Evolutionary conservation across 1,284 basidiomycete species (phyloP), one percentile per base, ranked within the genome.

Genomic region (Ustilago crameri): DNA sequence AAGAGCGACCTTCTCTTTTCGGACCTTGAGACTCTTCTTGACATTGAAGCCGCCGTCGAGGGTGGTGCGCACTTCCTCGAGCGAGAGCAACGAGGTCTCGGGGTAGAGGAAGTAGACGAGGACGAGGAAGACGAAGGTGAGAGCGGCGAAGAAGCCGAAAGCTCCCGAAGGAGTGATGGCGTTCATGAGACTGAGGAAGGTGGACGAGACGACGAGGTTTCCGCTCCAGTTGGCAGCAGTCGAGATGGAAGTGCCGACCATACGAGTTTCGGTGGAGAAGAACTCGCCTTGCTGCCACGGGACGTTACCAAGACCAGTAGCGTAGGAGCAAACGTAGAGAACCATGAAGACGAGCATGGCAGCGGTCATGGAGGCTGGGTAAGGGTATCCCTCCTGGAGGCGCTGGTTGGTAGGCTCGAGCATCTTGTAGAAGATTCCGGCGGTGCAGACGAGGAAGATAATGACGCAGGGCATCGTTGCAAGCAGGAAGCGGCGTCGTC

Each of bases 281-380:
- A 93, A 87, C 81, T 93, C 91, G 63, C 91, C 91, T 81, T 93
- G 91, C 78, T 92, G 91, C 91, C 91, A 93, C 0, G 92, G 91
- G 0, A 93, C 90, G 78, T 92, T 93, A 9, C 88, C 88, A 9
- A 82, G 78, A 41, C 83, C 83, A 9, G 77, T 75, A 0, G 91
- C 92, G 79, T 93, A 93, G 7, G 90, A 91, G 1, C 90, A 90
- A 26, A 93, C 91, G 84, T 90, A 93, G 69, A 91, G 80, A 66
- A 93, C 89, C 91, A 93, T 93, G 23, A 89, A 88, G 18, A 90
- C 75, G 18, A 93, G 84, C n/a, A 93, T 90, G 56, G 91, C 85
- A 0, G 87, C 86, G 3, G 90, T 89, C 87, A 89, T 91, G 7
- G 86, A 82, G 15, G 85, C 86, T 2, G 90, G 87, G 80, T 93